Conservation (phyloP, 2,329 filamentous ascomycete species). For the Pseudocercospora ulei region DNA sequence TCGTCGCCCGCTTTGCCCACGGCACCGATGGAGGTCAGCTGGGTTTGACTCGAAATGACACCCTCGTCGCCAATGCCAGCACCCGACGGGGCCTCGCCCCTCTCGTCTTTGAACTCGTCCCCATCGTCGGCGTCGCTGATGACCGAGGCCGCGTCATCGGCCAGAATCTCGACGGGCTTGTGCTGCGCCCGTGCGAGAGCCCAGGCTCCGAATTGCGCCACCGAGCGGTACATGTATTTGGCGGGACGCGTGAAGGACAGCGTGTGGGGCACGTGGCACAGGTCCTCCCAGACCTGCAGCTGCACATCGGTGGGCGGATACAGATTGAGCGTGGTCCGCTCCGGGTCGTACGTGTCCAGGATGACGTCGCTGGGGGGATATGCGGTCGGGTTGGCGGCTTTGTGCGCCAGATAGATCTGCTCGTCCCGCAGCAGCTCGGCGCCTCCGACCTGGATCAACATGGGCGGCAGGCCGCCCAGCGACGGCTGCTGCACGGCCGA, state of each 20-base stretch:
- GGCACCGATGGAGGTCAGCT: constrained; percentile 29
- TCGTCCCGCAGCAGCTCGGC: constrained; percentile 86
- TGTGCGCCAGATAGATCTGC: constrained; percentile 90
- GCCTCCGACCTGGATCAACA: constrained; percentile 77
- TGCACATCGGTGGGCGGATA: constrained; percentile 84
- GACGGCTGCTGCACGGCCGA: constrained; percentile 82
- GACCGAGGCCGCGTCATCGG: constrained; percentile 66
- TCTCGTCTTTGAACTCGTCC: constrained; percentile 20
- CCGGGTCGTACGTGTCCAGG: constrained; percentile 54
- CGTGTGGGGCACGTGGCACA: constrained; percentile 86
- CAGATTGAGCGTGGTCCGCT: constrained; percentile 46
- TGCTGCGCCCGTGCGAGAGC: constrained; percentile 73
- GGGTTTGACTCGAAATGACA: constrained; percentile 23
- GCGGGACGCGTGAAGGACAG: constrained; percentile 94
- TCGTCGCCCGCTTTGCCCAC: constrained; percentile 82
- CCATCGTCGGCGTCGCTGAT: constrained; percentile 50
- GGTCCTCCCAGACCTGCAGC: constrained; percentile 88
- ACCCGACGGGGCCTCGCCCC: constrained; percentile 14
- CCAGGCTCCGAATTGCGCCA: constrained; percentile 92
- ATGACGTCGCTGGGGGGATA: constrained; percentile 61
- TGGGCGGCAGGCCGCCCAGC: constrained; percentile 76
- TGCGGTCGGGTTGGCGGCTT: constrained; percentile 70
- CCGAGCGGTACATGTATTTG: constrained; percentile 87
- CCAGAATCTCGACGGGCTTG: constrained; percentile 66
- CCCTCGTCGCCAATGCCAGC: constrained; percentile 23